phyloP scores from a whole-genome alignment of 1,139 yeast genomes.

The Blastobotrys arbuscula region DNA sequence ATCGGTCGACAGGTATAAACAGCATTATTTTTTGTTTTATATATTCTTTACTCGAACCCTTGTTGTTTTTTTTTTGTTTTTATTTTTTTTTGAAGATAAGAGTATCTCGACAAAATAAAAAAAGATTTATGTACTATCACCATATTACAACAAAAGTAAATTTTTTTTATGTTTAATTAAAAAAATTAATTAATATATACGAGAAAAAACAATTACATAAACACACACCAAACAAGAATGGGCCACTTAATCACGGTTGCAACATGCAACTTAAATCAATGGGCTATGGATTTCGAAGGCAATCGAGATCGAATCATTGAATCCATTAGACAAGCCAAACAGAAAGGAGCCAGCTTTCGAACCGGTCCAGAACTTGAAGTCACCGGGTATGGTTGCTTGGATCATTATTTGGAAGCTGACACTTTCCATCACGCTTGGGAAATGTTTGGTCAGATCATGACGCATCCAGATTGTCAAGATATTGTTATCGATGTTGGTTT shows the following conservation, averaged over 20 bases:
- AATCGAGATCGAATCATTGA: slow-evolving; percentile 84
- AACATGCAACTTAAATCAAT: slow-evolving; percentile 77
- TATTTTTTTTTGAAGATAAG: no score
- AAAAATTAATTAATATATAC: no score
- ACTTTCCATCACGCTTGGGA: slow-evolving; percentile 91
- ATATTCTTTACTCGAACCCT: no score
- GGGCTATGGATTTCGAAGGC: slow-evolving; percentile 98
- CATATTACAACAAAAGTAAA: background rate
- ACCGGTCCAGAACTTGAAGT: slow-evolving; percentile 97
- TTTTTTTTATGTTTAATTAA: no score
- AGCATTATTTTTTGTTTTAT: no score
- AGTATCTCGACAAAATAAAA: no score
- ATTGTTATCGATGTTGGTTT: slow-evolving; percentile 87
- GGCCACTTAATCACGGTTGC: slow-evolving; percentile 53
- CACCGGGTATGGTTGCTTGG: slow-evolving; percentile 88
- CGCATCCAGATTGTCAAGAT: slow-evolving; percentile 60
- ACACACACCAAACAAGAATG: slow-evolving; percentile 30
- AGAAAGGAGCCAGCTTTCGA: slow-evolving; percentile 68
- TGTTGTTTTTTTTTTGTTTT: no score
- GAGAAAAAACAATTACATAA: background rate
- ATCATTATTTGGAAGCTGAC: slow-evolving; percentile 90
- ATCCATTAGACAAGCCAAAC: slow-evolving; percentile 72
- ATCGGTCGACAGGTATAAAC: no score
- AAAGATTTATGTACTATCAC: no score
- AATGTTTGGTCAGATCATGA: slow-evolving; percentile 71